Percentiles rank a stretch among this genome's conserved stretches.
Conservation (phyloP, 2,329 filamentous ascomycete genomes). For the Zalaria obscura region DNA sequence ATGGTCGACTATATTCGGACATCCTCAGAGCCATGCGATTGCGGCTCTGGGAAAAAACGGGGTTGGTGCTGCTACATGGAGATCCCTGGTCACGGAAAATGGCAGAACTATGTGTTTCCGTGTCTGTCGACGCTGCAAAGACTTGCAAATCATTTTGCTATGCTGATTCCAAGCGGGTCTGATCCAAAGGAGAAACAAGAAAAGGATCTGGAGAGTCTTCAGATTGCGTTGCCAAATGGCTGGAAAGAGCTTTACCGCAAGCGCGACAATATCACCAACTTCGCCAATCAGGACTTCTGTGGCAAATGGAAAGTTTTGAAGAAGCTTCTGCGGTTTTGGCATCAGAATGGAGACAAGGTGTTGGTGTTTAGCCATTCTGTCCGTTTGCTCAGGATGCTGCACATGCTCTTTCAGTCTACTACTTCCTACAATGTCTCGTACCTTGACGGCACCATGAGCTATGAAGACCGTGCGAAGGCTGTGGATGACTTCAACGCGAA, state of each 20-base stretch:
- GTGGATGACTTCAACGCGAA: slow-evolving; percentile 91
- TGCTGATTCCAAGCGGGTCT: slow-evolving; percentile 56
- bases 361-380: slow-evolving; percentile 92
- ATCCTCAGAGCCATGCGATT: slow-evolving; percentile 55
- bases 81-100: slow-evolving; percentile 48
- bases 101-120: slow-evolving; percentile 73
- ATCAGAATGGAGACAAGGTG: slow-evolving; percentile 81
- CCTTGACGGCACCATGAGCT: slow-evolving; percentile 69
- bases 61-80: slow-evolving; percentile 67
- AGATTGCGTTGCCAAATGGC: slow-evolving; percentile 56
- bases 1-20: slow-evolving; percentile 54
- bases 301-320: slow-evolving; percentile 92
- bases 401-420: slow-evolving; percentile 74
- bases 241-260: slow-evolving; percentile 64
- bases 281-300: slow-evolving; percentile 80
- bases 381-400: slow-evolving; percentile 66
- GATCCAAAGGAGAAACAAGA: slow-evolving; percentile 59
- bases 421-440: slow-evolving; percentile 78
- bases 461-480: slow-evolving; percentile 65
- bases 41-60: slow-evolving; percentile 51
- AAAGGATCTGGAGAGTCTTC: slow-evolving; percentile 61
- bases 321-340: slow-evolving; percentile 80
- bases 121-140: slow-evolving; percentile 73
- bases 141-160: slow-evolving; percentile 80
- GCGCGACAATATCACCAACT: slow-evolving; percentile 64